These are phyloP conservation scores for Rhododendron molle DNA, from an alignment of 148 eudicot species.

Conservation along the genomic window DNA sequence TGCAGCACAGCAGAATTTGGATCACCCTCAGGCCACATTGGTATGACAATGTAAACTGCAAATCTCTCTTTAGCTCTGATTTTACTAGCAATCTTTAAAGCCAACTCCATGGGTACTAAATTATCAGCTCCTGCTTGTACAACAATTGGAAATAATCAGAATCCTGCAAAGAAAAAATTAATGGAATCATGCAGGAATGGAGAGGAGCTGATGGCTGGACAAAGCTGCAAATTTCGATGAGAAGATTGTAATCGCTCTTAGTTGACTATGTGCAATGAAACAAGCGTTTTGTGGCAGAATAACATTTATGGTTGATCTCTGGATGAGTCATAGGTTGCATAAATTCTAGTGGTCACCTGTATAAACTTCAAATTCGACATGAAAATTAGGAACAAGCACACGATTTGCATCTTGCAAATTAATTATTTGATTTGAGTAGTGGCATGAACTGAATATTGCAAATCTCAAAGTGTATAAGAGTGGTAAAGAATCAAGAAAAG, in stretches of 20 bases:
- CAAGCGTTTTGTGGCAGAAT: background rate
- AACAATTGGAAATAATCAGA: background rate
- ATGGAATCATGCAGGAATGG: background rate
- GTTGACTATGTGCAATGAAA: background rate
- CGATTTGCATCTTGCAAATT: background rate
- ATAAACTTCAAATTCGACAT: background rate
- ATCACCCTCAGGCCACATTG: constrained; percentile 99
- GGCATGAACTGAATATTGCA: background rate
- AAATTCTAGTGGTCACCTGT: background rate
- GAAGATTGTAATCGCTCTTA: background rate
- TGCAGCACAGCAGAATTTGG: constrained; percentile 78
- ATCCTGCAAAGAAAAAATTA: background rate
- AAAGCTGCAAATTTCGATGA: background rate
- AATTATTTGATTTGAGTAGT: background rate
- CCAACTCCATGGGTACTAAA: constrained; percentile 93
- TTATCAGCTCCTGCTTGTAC: constrained; percentile 81
- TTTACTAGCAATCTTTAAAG: constrained; percentile 76
- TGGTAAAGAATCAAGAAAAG: background rate
- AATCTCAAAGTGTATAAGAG: background rate
- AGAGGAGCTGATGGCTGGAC: background rate
- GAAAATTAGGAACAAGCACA: background rate
- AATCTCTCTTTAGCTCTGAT: constrained; percentile 89
- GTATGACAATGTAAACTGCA: constrained; percentile 81
- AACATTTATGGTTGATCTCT: background rate
- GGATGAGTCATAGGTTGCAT: background rate